Base-by-base conservation (phyloP, 306 rosid species). In the Castanospermum australe region DNA sequence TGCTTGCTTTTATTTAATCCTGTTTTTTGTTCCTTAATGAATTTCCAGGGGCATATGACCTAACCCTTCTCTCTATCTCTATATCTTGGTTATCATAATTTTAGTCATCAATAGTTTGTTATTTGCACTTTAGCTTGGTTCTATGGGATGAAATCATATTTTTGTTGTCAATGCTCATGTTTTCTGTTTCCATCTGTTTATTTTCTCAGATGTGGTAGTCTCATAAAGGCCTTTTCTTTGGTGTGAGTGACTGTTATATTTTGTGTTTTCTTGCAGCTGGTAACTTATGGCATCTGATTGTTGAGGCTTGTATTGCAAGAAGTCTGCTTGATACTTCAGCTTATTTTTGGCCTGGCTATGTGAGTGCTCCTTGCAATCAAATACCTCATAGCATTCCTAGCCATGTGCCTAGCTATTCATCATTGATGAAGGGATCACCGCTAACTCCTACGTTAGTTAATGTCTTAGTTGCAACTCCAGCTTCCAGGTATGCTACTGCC, bases 311-410 rank as follows among this genome's bases (percentile, higher is more conserved):
- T 80, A 94, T 94, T 71, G 96, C 97, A 25, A 89, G 98, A 87
- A 88, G 90, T 62, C 80, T 94, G 67, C 81, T 94, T 41, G 97
- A 94, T 67, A 94, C 97, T 64, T 85, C 98, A 36, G 94, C 93
- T 45, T 94, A 94, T 79, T 89, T 84, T 80, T 95, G 99, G 99
- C 97, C 99, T 75, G 98, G 98, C 57, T 95, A 95, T 85, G 97
- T 91, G 75, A 86, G 66, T 80, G 83, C 79, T 39, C 80, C 86
- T 75, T 83, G 79, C 88, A 93, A 73, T 77, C 98, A 91, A 82
- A 64, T 90, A 63, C 88, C 93, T 60, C 90, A 84, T 47, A 88
- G 85, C 82, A 79, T 84, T 81, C 79, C 97, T 36, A 79, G 85
- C 67, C 96, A 89, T 79, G 77, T 84, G 35, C 79, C 95, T 73